phyloP scores from a whole-genome alignment of 441 rosid species.

The Rhodomyrtus psidioides region DNA sequence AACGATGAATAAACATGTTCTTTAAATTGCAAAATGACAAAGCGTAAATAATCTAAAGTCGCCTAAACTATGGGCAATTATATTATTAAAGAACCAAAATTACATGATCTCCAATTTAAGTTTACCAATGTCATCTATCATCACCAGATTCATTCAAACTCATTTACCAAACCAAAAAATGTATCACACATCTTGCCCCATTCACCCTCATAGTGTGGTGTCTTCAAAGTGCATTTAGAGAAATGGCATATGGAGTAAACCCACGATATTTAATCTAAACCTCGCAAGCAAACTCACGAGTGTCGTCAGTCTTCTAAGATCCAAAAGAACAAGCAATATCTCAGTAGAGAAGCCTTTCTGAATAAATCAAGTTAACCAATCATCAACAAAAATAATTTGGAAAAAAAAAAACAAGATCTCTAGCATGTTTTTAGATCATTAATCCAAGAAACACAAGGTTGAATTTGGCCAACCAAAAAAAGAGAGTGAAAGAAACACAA shows the following conservation, averaged over 20 bases:
- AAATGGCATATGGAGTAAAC: background rate
- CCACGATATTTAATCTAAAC: background rate
- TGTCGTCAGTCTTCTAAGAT: background rate
- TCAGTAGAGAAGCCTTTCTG: background rate
- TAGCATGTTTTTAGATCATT: background rate
- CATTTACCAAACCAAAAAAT: background rate
- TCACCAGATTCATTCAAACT: background rate
- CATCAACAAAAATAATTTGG: accelerated
- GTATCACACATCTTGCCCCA: background rate
- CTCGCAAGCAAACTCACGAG: background rate
- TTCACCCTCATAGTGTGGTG: background rate
- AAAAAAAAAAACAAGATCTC: background rate
- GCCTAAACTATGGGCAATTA: too few relatives aligned
- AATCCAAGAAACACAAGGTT: background rate
- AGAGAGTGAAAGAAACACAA: background rate
- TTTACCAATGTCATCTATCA: background rate
- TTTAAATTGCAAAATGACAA: too few relatives aligned
- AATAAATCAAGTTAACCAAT: background rate
- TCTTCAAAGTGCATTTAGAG: background rate
- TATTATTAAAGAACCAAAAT: too few relatives aligned
- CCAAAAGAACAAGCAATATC: background rate
- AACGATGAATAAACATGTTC: too few relatives aligned
- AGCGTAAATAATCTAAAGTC: too few relatives aligned
- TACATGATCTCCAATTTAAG: background rate
- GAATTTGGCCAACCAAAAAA: background rate